Conservation (phyloP, 768 basidiomycete species). For the Pleurotus salmoneostramineus region DNA sequence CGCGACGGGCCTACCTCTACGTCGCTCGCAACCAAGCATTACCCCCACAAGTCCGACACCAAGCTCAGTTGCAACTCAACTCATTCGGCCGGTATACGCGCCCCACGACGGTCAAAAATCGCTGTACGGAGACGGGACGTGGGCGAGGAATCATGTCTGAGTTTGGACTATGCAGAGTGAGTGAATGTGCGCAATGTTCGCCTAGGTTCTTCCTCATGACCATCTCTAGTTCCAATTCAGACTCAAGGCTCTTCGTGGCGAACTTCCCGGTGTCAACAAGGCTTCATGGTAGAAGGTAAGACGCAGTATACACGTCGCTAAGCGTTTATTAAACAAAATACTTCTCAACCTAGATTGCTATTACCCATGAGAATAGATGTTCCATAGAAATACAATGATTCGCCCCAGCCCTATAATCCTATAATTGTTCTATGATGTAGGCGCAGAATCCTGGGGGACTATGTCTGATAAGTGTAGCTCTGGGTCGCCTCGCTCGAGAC, state of each 20-base stretch:
- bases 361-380: background rate
- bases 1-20: slow-evolving; percentile 86
- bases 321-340: slow-evolving; percentile 3
- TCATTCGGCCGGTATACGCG: slow-evolving; percentile 79
- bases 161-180: slow-evolving; percentile 81
- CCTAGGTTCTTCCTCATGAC: background rate
- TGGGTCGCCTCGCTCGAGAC: slow-evolving; percentile 74
- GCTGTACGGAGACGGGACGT: slow-evolving; percentile 81
- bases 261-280: slow-evolving; percentile 85
- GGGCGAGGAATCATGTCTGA: slow-evolving; percentile 88
- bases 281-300: slow-evolving; percentile 76
- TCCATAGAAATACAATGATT: slow-evolving; percentile 1
- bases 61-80: slow-evolving; percentile 92
- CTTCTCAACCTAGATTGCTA: background rate
- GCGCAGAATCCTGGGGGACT: slow-evolving; percentile 28
- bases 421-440: slow-evolving; percentile 11
- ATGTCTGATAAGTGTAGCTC: slow-evolving; percentile 63
- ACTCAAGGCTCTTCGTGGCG: slow-evolving; percentile 73
- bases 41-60: slow-evolving; percentile 86
- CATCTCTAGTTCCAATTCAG: slow-evolving; percentile 80
- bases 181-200: slow-evolving; percentile 13
- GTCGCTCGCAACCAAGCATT: slow-evolving; percentile 90
- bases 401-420: background rate
- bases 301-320: background rate
- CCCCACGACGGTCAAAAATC: slow-evolving; percentile 85